Evolutionary conservation across 1,284 basidiomycete genomes (phyloP), one percentile per base, ranked within the genome.

Genomic region (Entoloma clypeatum): DNA sequence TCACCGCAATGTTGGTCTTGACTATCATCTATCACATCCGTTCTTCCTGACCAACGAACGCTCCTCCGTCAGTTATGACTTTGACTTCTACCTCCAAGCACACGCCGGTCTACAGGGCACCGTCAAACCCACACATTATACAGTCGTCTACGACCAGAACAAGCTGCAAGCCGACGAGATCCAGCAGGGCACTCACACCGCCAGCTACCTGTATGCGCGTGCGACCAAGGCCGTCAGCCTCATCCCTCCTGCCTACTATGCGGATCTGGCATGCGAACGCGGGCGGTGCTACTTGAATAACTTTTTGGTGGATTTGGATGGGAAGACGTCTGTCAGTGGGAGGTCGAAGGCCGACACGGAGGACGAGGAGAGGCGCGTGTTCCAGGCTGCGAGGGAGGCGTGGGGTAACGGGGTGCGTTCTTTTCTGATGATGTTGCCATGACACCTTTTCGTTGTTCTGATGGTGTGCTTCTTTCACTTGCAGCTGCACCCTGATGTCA

Each of bases 31-130:
- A 18, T 13, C 16, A 13, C 10, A 41, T n/a, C 19, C 30, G 21
- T 36, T 27, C 37, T 21, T 10, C 19, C 11, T 16, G 2, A 7
- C 36, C 7, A 19, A 24, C 44, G 29, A 25, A 49, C 27, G 41
- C 18, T 24, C 27, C 9, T 21, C 39, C 30, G 9, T 10, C 42
- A 78, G 76, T 2, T 85, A 77, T 55, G 77, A 81, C 44, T 83
- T 79, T 45, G 86, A 89, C 51, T 89, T 86, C 55, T 88, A 86
- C 54, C 73, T 89, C 0, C 86, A 88, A 67, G 78, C 86, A 0
- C 85, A 86, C 51, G 69, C 72, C 1, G 79, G 83, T 0, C 60
- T 87, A 5, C 77, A 86, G 55, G 85, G 84, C 4, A 71, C 68
- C 7, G 78, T 79, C 24, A 74, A 75, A 38, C 65, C 83, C 0